phyloP scores from a whole-genome alignment of 2,329 filamentous ascomycete species.

The Hymenoscyphus albidus region DNA sequence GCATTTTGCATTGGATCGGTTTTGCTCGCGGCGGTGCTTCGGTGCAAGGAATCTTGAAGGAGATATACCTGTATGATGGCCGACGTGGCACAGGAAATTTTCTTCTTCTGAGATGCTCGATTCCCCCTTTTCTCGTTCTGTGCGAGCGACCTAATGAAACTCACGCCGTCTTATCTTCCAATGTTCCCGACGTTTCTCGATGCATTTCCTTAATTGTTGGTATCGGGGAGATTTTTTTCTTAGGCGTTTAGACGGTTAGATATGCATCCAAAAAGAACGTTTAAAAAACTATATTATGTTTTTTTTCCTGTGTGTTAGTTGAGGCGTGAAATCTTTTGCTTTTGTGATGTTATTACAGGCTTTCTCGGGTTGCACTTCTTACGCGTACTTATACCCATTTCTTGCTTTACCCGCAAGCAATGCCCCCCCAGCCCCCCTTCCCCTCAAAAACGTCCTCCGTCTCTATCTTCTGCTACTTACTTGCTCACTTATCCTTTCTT shows the following conservation, averaged over 20 bases:
- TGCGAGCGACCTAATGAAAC: constrained; percentile 4
- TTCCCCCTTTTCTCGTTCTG: neutral
- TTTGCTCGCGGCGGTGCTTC: constrained; percentile 17
- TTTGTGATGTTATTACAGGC: neutral
- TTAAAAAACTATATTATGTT: neutral
- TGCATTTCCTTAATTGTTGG: constrained; percentile 12
- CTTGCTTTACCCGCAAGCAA: too few species aligned
- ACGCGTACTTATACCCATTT: too few species aligned
- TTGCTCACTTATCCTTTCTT: too few species aligned
- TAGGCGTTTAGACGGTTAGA: constrained; percentile 23
- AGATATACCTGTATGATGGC: constrained; percentile 6
- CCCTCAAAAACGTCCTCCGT: too few species aligned
- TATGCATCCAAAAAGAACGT: constrained; percentile 13
- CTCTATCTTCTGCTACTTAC: too few species aligned
- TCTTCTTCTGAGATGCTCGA: constrained; percentile 4
- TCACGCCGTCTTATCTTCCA: neutral
- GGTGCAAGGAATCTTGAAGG: constrained; percentile 19
- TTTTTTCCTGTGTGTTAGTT: neutral
- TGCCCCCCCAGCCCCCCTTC: too few species aligned
- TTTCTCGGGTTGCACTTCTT: too few species aligned
- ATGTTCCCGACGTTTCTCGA: neutral
- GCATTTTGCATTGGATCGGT: constrained; percentile 21
- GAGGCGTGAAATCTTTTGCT: neutral
- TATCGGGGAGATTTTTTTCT: constrained; percentile 8
- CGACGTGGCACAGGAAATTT: constrained; percentile 8